These are phyloP conservation scores for Podosphaera leucotricha DNA, from an alignment of 2,329 filamentous ascomycete genomes.

Conservation along the genomic window DNA sequence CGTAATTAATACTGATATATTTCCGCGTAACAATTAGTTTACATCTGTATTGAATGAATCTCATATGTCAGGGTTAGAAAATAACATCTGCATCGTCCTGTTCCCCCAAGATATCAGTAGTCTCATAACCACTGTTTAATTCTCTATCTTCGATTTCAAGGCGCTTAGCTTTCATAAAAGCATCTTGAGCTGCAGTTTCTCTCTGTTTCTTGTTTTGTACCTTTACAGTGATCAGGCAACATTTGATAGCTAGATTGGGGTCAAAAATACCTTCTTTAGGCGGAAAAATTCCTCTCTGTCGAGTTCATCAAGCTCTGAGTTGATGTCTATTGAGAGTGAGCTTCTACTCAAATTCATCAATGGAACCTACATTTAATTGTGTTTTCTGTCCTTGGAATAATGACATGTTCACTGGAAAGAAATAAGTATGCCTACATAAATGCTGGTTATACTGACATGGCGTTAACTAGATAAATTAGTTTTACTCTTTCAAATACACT, in stretches of 20 bases:
- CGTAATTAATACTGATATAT: no score
- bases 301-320: slow-evolving; percentile 90
- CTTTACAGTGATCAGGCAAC: slow-evolving; percentile 7
- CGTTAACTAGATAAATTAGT: slow-evolving; percentile 41
- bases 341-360: neutral
- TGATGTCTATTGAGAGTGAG: slow-evolving; percentile 45
- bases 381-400: slow-evolving; percentile 93
- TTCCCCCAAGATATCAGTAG: slow-evolving; percentile 45
- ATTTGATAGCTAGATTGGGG: neutral
- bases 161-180: slow-evolving; percentile 52
- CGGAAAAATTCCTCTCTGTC: slow-evolving; percentile 97
- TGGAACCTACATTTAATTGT: slow-evolving; percentile 70
- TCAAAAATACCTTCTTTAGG: slow-evolving; percentile 48
- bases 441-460: slow-evolving; percentile 38
- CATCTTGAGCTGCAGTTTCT: slow-evolving; percentile 47
- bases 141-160: slow-evolving; percentile 23
- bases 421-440: slow-evolving; percentile 4
- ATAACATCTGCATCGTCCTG: slow-evolving; percentile 70
- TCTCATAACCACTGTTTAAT: slow-evolving; percentile 23
- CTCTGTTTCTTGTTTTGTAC: slow-evolving; percentile 67
- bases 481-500: no score
- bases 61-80: slow-evolving; percentile 27
- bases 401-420: slow-evolving; percentile 51
- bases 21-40: no score
- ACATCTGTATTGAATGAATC: no score